Conservation (phyloP, 768 basidiomycete species). For the Pleurotus sapidus region DNA sequence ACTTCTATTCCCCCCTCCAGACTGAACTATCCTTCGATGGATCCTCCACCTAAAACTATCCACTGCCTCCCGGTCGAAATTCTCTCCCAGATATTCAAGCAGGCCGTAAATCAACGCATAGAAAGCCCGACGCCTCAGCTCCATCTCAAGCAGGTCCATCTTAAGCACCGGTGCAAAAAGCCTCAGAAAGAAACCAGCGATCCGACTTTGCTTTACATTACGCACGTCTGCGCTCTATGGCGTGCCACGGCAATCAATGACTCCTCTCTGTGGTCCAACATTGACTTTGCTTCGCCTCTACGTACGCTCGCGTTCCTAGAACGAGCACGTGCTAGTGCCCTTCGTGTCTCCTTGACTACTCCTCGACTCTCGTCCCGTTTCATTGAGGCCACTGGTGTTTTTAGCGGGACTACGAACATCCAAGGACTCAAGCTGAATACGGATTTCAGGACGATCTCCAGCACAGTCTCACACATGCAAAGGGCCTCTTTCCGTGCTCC, state of each 20-base stretch:
- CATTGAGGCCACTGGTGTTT: background rate
- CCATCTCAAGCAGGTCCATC: background rate
- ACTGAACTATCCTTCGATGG: background rate
- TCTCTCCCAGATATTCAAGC: background rate
- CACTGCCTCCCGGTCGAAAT: background rate
- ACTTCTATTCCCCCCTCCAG: background rate
- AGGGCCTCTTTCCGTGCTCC: background rate
- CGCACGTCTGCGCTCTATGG: background rate
- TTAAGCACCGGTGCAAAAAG: too few relatives aligned
- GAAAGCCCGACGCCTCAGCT: background rate
- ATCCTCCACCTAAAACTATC: background rate
- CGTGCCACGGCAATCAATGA: background rate
- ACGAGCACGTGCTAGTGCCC: background rate
- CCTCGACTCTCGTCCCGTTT: background rate
- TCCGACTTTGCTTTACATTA: background rate
- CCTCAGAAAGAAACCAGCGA: too few relatives aligned
- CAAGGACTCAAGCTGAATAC: background rate
- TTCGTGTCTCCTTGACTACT: background rate
- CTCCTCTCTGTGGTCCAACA: background rate
- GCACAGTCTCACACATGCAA: background rate
- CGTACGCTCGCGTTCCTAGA: background rate
- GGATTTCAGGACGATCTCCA: background rate
- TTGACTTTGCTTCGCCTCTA: background rate
- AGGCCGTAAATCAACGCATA: background rate
- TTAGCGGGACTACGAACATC: background rate